phyloP scores from a whole-genome alignment of 768 basidiomycete genomes.

The Auriscalpium microsporum region DNA sequence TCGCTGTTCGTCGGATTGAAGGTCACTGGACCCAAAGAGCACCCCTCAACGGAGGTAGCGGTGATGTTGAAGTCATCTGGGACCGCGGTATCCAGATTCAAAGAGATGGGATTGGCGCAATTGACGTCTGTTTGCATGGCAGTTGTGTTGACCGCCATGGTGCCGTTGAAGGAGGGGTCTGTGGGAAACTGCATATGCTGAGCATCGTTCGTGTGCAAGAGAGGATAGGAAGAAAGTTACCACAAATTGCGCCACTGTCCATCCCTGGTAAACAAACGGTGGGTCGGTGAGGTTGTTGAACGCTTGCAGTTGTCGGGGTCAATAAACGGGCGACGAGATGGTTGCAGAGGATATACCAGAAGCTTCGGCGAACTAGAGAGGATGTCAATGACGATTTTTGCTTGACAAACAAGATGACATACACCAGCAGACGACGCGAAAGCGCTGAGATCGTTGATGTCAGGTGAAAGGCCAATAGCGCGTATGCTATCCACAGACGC shows the following conservation, averaged over 20 bases:
- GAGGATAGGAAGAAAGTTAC: conserved; percentile 23
- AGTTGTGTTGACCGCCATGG: conserved; percentile 43
- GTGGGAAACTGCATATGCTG: conserved; percentile 31
- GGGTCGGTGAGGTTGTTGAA: conserved; percentile 43
- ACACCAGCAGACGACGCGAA: conserved; percentile 14
- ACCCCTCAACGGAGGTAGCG: conserved; percentile 43
- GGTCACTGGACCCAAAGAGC: conserved; percentile 24
- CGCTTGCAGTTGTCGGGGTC: conserved; percentile 37
- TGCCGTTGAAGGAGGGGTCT: conserved; percentile 39
- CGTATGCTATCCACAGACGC: conserved; percentile 6
- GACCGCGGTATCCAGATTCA: conserved; percentile 15
- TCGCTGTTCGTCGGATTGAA: conserved; percentile 32
- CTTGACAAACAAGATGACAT: conserved; percentile 19
- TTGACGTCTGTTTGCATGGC: conserved; percentile 38
- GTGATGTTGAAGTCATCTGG: conserved; percentile 29
- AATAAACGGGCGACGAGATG: conserved; percentile 2
- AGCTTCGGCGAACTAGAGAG: conserved; percentile 9
- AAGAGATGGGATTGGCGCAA: conserved; percentile 33
- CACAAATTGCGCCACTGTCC: conserved; percentile 47
- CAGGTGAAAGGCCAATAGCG: conserved; percentile 8
- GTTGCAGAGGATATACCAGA: conserved; percentile 4
- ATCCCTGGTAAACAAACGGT: conserved; percentile 42
- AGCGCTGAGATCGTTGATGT: conserved; percentile 1
- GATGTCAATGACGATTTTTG: not conserved
- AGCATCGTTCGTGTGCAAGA: not conserved